These are phyloP conservation scores for Cutaneotrichosporon spelunceum DNA, from an alignment of 1,284 basidiomycete genomes.

Conservation along the genomic window DNA sequence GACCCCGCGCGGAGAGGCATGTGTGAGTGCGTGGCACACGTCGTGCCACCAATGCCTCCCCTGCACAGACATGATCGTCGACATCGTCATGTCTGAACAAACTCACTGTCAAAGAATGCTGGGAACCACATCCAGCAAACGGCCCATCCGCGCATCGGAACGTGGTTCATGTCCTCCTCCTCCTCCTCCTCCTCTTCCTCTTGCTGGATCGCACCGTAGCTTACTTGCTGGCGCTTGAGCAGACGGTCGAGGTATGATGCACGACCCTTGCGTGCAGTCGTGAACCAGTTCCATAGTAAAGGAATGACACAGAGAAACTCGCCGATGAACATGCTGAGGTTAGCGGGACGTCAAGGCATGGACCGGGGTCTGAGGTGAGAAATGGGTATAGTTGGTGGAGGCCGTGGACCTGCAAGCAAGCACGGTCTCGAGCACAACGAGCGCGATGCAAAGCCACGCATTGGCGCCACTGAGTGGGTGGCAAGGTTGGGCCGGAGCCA, in stretches of 20 bases:
- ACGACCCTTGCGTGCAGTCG: slow-evolving; percentile 11
- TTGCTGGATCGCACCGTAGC: slow-evolving; percentile 5
- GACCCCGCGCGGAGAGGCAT: background rate
- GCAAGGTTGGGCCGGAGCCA: background rate
- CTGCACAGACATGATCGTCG: background rate
- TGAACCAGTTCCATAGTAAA: slow-evolving; percentile 60
- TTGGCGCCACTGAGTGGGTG: background rate
- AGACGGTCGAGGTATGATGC: slow-evolving; percentile 9
- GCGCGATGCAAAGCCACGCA: background rate
- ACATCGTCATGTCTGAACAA: background rate
- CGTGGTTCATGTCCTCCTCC: slow-evolving; percentile 23
- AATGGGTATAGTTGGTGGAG: background rate
- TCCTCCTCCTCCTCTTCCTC: slow-evolving; percentile 24
- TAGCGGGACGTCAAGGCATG: background rate
- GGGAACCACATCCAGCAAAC: slow-evolving; percentile 50
- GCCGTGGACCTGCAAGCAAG: no score
- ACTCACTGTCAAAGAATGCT: slow-evolving; percentile 52
- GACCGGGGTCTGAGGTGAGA: background rate
- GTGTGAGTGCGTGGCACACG: background rate
- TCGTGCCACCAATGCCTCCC: background rate
- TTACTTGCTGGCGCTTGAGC: slow-evolving; percentile 6
- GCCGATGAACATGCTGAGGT: slow-evolving; percentile 62
- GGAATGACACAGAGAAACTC: slow-evolving; percentile 90
- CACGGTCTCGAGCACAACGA: no score
- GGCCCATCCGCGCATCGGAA: slow-evolving; percentile 36